Percentiles rank a stretch among this genome's conserved stretches.
Evolutionary conservation across 73 alveolate genomes (phyloP).

Genomic region (Paramecium sexaurelia): DNA sequence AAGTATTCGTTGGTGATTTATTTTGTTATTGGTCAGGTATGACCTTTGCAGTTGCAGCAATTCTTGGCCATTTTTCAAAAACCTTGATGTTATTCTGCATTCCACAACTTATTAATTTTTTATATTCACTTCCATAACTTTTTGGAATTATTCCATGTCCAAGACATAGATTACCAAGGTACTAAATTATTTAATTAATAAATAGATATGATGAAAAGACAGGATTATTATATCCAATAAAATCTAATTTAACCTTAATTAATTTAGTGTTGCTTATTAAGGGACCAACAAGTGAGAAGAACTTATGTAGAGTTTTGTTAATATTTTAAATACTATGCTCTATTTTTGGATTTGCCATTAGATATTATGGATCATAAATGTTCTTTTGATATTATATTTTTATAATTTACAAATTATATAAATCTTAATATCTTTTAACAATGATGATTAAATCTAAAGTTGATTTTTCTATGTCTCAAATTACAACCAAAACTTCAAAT

Average conservation of each 20-base stretch:
- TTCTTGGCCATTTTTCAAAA: constrained; percentile 96
- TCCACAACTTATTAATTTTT: constrained; percentile 95
- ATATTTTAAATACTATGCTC: constrained; percentile 86
- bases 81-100: constrained; percentile 94
- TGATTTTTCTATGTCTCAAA: not conserved
- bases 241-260: constrained; percentile 89
- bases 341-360: constrained; percentile 77
- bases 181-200: not conserved
- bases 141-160: constrained; percentile 94
- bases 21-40: constrained; percentile 94
- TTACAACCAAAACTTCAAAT: not conserved
- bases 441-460: constrained; percentile 7
- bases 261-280: constrained; percentile 83
- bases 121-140: constrained; percentile 92
- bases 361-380: constrained; percentile 74
- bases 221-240: constrained; percentile 79
- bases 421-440: not conserved
- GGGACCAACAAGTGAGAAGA: constrained; percentile 96
- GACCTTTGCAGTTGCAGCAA: constrained; percentile 98
- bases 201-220: constrained; percentile 77
- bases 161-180: constrained; percentile 95
- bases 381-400: constrained; percentile 51
- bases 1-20: constrained; percentile 98
- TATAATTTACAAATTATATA: not conserved
- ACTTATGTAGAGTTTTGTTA: constrained; percentile 77